Conservation (phyloP, 129 eudicot genomes). For the Deinandra increscens region DNA sequence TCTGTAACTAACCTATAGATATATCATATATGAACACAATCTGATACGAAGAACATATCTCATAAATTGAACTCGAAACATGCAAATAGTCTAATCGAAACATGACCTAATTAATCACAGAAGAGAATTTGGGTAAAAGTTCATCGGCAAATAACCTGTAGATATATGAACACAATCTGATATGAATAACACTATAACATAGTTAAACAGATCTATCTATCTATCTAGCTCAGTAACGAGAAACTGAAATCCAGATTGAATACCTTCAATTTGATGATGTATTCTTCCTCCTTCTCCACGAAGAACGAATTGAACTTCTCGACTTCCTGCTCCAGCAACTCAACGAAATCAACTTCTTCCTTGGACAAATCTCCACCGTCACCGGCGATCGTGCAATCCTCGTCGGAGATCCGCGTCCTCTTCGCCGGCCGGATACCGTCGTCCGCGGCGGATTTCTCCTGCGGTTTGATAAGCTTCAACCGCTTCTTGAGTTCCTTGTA, state of each 20-base stretch:
- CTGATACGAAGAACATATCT: neutral
- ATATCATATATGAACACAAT: no score
- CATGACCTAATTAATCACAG: neutral
- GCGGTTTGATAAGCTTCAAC: constrained; percentile 56
- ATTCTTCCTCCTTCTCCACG: constrained; percentile 85
- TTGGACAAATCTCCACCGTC: constrained; percentile 28
- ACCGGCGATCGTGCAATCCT: constrained; percentile 12
- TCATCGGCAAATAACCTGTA: neutral
- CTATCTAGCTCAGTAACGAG: no score
- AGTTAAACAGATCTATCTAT: no score
- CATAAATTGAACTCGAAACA: neutral
- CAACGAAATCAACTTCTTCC: constrained; percentile 64
- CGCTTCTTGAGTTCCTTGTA: constrained; percentile 84
- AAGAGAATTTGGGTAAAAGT: neutral
- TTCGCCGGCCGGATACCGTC: constrained; percentile 35
- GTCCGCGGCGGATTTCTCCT: neutral
- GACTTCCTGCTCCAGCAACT: constrained; percentile 69
- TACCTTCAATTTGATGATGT: constrained; percentile 81
- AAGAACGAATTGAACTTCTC: constrained; percentile 82
- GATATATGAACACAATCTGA: no score
- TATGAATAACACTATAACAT: neutral
- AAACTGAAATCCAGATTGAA: neutral
- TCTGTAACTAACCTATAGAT: neutral
- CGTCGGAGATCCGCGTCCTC: constrained; percentile 28
- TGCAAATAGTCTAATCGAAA: neutral